phyloP scores from a whole-genome alignment of 352 stramenopile genomes.

The Globisporangium alternatum region DNA sequence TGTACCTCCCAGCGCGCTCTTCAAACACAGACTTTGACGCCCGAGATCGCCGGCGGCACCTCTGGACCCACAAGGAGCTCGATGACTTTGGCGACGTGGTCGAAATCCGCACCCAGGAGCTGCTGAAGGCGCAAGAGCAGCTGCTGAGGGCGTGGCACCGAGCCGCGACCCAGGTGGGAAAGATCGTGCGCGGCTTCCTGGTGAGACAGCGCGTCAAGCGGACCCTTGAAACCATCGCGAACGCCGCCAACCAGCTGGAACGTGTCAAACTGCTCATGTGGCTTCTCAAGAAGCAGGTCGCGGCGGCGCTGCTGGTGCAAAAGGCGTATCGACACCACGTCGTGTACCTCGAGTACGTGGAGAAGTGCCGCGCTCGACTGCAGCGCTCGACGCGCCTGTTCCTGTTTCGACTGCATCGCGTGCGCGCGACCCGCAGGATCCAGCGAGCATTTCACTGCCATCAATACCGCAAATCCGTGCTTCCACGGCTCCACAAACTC shows the following conservation, averaged over 20 bases:
- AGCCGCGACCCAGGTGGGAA: slow-evolving; percentile 39
- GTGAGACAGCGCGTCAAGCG: slow-evolving; percentile 30
- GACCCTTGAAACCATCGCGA: slow-evolving; percentile 23
- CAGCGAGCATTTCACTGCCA: slow-evolving; percentile 38
- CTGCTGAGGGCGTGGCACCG: slow-evolving; percentile 38
- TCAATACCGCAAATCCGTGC: slow-evolving; percentile 27
- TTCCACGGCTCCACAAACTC: slow-evolving; percentile 24
- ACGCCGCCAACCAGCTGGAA: slow-evolving; percentile 24
- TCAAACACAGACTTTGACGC: slow-evolving; percentile 40
- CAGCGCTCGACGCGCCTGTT: slow-evolving; percentile 29
- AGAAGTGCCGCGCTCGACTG: slow-evolving; percentile 28
- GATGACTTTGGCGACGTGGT: slow-evolving; percentile 36
- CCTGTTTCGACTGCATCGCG: slow-evolving; percentile 31
- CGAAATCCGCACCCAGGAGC: slow-evolving; percentile 27
- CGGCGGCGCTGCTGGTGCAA: slow-evolving; percentile 37
- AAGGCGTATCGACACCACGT: slow-evolving; percentile 28
- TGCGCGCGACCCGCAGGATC: slow-evolving; percentile 24
- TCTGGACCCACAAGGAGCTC: slow-evolving; percentile 51
- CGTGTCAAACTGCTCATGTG: slow-evolving; percentile 8
- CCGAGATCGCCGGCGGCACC: slow-evolving; percentile 26
- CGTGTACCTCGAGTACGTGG: slow-evolving; percentile 17
- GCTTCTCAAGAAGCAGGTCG: slow-evolving; percentile 21
- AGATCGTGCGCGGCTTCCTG: slow-evolving; percentile 32
- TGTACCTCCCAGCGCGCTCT: slow-evolving; percentile 51
- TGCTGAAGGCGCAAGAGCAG: slow-evolving; percentile 35